phyloP scores from a whole-genome alignment of 768 basidiomycete genomes.

The Podaxis sp. region DNA sequence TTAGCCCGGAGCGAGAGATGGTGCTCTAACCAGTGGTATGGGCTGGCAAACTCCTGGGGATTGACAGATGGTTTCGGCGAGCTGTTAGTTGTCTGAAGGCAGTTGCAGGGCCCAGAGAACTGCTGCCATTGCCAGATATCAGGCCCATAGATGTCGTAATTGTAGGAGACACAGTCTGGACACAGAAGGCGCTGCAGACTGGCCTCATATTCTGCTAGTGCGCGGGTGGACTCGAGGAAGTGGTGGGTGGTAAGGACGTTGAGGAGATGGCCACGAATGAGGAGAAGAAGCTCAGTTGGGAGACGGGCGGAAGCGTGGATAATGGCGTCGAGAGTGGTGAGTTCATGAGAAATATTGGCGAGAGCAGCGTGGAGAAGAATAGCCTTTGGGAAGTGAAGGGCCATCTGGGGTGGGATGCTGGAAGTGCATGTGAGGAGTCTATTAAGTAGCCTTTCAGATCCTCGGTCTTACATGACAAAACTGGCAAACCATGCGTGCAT shows the following conservation, averaged over 20 bases:
- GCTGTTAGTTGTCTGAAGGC: conserved; percentile 25
- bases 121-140: conserved; percentile 56
- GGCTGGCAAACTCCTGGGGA: conserved; percentile 34
- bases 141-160: conserved; percentile 52
- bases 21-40: conserved; percentile 45
- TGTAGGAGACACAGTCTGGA: conserved; percentile 48
- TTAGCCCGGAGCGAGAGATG: conserved; percentile 41
- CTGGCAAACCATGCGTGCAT: neutral
- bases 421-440: conserved; percentile 18
- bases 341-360: conserved; percentile 45
- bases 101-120: conserved; percentile 50
- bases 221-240: conserved; percentile 39
- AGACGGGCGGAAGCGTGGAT: conserved; percentile 30
- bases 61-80: conserved; percentile 12
- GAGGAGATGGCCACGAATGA: conserved; percentile 50
- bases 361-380: conserved; percentile 54
- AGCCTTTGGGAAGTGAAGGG: conserved; percentile 16
- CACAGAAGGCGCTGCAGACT: conserved; percentile 44
- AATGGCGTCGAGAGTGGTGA: conserved; percentile 42
- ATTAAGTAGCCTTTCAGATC: conserved; percentile 8
- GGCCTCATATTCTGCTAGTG: conserved; percentile 41
- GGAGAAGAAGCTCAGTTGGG: conserved; percentile 52
- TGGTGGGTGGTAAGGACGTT: conserved; percentile 41
- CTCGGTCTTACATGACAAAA: conserved; percentile 9
- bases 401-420: conserved; percentile 18